Evolutionary conservation across 345 rosid genomes (phyloP).

Genomic region (Eucalyptus sideroxylon): DNA sequence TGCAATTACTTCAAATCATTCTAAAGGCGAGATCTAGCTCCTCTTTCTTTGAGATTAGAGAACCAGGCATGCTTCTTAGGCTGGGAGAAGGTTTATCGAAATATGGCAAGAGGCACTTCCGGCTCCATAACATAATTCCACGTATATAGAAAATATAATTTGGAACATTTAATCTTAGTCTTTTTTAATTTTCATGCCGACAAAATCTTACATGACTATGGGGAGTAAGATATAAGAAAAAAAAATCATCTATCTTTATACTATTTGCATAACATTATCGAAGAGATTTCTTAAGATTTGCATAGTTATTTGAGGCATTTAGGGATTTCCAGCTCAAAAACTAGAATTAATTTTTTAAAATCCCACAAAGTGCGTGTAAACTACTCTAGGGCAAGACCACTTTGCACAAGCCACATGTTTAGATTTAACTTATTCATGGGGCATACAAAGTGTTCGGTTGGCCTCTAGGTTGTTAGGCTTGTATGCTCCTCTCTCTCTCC

Average conservation of each 20-base stretch:
- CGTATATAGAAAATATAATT: background rate
- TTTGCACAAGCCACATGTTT: background rate
- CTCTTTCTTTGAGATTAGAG: background rate
- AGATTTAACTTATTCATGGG: background rate
- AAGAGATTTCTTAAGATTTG: background rate
- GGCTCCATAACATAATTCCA: background rate
- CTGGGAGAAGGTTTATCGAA: background rate
- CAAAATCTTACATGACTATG: background rate
- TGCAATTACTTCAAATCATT: too few species aligned
- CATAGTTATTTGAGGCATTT: background rate
- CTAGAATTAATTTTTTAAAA: background rate
- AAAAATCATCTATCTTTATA: background rate
- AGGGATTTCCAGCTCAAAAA: background rate
- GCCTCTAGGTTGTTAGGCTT: background rate
- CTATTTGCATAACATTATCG: background rate
- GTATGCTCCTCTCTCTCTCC: too few species aligned
- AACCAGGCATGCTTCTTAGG: background rate
- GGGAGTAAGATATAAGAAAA: background rate
- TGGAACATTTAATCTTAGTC: background rate
- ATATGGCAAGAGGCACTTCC: background rate
- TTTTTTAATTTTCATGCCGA: background rate
- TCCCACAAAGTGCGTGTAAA: background rate
- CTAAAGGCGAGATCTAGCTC: background rate
- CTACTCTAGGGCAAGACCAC: background rate
- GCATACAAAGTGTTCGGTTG: background rate